Conservation (phyloP, 495 filamentous ascomycete species). For the Penicillium argentinense region DNA sequence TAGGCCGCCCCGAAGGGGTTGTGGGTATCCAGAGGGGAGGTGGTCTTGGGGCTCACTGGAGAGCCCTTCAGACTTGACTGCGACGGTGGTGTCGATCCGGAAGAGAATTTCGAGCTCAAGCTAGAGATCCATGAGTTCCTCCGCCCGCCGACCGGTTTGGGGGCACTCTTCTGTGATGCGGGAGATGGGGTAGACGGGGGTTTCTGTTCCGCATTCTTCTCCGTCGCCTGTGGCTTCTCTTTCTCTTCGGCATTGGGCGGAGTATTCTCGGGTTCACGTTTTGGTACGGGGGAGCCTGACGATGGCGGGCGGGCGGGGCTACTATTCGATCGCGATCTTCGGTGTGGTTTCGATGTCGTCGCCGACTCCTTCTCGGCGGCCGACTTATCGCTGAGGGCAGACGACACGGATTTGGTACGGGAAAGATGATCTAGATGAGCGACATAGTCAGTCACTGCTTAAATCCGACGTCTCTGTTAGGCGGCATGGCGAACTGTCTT, state of each 20-base stretch:
- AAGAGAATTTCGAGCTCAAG: slow-evolving; percentile 89
- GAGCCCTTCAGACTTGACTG: slow-evolving; percentile 43
- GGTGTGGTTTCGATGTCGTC: slow-evolving; percentile 16
- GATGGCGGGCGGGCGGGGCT: slow-evolving; percentile 23
- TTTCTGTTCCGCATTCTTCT: slow-evolving; percentile 25
- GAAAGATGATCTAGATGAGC: slow-evolving; percentile 33
- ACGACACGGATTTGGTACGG: slow-evolving; percentile 41
- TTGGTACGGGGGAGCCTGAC: slow-evolving; percentile 4
- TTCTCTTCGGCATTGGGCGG: slow-evolving; percentile 22
- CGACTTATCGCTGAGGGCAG: slow-evolving; percentile 29
- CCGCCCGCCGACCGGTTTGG: slow-evolving; percentile 50
- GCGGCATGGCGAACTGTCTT: too few species aligned
- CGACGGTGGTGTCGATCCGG: slow-evolving; percentile 53
- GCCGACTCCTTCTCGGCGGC: slow-evolving; percentile 20
- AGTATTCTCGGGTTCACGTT: slow-evolving; percentile 10
- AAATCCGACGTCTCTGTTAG: too few species aligned
- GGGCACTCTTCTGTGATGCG: slow-evolving; percentile 29
- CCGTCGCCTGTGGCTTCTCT: slow-evolving; percentile 9
- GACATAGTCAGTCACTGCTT: too few species aligned
- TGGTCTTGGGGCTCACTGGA: slow-evolving; percentile 46
- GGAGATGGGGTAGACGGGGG: slow-evolving; percentile 21
- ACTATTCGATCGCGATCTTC: slow-evolving; percentile 26
- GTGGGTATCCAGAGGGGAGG: slow-evolving; percentile 39
- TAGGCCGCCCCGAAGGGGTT: slow-evolving; percentile 54
- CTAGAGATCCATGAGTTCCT: slow-evolving; percentile 88